These are phyloP conservation scores for Afroboletus lepidellus DNA, from an alignment of 1,284 basidiomycete genomes.

Conservation along the genomic window DNA sequence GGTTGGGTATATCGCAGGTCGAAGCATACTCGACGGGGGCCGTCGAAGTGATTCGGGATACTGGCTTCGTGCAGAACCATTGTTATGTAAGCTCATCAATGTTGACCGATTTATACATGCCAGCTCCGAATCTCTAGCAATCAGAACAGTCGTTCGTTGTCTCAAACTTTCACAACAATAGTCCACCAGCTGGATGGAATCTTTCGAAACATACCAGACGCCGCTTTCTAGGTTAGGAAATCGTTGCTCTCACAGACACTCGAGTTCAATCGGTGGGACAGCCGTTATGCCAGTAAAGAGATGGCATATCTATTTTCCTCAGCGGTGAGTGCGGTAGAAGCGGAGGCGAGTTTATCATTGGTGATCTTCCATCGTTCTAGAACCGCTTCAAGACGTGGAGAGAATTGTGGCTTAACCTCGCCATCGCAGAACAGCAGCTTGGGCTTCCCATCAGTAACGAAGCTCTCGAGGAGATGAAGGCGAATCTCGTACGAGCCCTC, in stretches of 20 bases:
- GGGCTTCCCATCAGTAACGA: conserved; percentile 88
- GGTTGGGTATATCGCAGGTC: too few relatives aligned
- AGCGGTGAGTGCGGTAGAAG: conserved; percentile 50
- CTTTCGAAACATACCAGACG: conserved; percentile 69
- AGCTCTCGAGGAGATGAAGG: conserved; percentile 93
- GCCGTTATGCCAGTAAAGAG: conserved; percentile 98
- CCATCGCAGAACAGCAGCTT: conserved; percentile 94
- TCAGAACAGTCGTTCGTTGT: background rate
- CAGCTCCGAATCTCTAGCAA: background rate
- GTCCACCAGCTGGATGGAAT: conserved; percentile 51
- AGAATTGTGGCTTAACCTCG: conserved; percentile 94
- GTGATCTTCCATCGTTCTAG: conserved; percentile 40
- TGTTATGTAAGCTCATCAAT: background rate
- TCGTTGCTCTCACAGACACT: background rate
- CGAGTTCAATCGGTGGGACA: conserved; percentile 35
- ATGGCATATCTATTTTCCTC: conserved; percentile 97
- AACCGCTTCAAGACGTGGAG: conserved; percentile 98
- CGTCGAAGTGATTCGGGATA: too few relatives aligned
- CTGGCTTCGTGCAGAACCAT: too few relatives aligned
- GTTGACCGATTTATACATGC: background rate
- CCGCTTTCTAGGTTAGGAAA: conserved; percentile 64
- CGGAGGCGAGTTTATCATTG: background rate
- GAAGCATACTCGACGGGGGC: too few relatives aligned
- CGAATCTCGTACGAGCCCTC: conserved; percentile 67
- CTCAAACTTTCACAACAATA: background rate